phyloP scores from a whole-genome alignment of 2,329 filamentous ascomycete genomes.

The Fusarium torreyae region DNA sequence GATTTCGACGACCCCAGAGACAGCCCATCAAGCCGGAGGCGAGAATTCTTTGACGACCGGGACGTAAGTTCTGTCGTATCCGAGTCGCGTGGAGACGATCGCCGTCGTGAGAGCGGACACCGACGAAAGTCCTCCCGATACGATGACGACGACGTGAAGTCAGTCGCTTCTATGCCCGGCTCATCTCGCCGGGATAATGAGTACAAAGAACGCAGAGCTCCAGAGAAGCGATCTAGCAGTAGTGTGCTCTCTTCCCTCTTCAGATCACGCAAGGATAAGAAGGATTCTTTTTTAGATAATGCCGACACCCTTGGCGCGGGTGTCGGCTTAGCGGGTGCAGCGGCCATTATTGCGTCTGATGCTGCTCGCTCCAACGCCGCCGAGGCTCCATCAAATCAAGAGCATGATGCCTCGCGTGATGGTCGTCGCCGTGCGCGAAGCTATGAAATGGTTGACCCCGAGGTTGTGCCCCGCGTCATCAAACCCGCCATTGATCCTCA shows the following conservation, averaged over 20 bases:
- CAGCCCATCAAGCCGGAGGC: conserved; percentile 58
- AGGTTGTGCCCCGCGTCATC: conserved; percentile 70
- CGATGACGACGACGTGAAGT: conserved; percentile 65
- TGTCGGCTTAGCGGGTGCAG: conserved; percentile 73
- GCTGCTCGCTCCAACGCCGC: conserved; percentile 63
- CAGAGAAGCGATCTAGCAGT: conserved; percentile 58
- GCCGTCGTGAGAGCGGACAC: conserved; percentile 54
- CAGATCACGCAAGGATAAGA: conserved; percentile 60
- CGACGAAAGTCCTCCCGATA: conserved; percentile 54
- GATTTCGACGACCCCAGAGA: conserved; percentile 54
- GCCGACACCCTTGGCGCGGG: conserved; percentile 79
- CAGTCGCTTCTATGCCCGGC: conserved; percentile 58
- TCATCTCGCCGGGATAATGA: conserved; percentile 55
- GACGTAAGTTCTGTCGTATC: conserved; percentile 67
- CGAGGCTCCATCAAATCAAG: conserved; percentile 60
- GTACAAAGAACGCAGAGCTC: conserved; percentile 49
- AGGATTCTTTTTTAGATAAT: conserved; percentile 80
- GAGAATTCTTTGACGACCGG: conserved; percentile 61
- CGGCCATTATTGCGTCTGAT: conserved; percentile 58
- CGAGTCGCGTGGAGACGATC: conserved; percentile 56
- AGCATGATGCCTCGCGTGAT: conserved; percentile 51
- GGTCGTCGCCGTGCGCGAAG: conserved; percentile 44
- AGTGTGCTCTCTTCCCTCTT: conserved; percentile 66
- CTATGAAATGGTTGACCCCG: conserved; percentile 66
- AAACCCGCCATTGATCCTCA: conserved; percentile 77